Evolutionary conservation across 2,329 filamentous ascomycete genomes (phyloP).

Genomic region (Pseudocercospora crystallina): DNA sequence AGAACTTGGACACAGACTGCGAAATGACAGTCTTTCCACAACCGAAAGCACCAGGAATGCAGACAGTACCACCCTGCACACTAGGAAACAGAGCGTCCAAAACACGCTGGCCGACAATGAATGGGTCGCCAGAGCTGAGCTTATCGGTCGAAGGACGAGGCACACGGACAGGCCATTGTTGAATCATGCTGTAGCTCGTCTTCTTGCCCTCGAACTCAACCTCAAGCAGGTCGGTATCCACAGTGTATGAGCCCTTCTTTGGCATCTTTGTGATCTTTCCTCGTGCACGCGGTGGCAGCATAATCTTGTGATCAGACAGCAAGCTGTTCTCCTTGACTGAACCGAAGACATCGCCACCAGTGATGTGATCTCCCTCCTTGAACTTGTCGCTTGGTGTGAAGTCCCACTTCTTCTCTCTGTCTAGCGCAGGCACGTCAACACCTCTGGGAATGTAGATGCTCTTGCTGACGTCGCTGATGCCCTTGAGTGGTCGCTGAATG

Average conservation of each 20-base stretch:
- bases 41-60: constrained; percentile 96
- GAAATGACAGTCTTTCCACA: constrained; percentile 99
- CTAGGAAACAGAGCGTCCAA: constrained; percentile 93
- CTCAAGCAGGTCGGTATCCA: constrained; percentile 90
- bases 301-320: constrained; percentile 87
- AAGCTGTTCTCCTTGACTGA: constrained; percentile 95
- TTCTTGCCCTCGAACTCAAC: constrained; percentile 97
- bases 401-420: constrained; percentile 93
- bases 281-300: constrained; percentile 83
- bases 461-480: constrained; percentile 72
- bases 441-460: constrained; percentile 98
- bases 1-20: constrained; percentile 98
- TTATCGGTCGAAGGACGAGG: constrained; percentile 91
- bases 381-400: constrained; percentile 73
- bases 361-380: constrained; percentile 96
- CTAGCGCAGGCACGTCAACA: constrained; percentile 81
- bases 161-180: constrained; percentile 95
- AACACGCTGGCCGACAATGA: constrained; percentile 95
- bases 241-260: constrained; percentile 86
- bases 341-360: constrained; percentile 94
- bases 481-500: constrained; percentile 91
- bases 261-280: constrained; percentile 92
- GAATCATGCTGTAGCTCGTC: constrained; percentile 96
- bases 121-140: constrained; percentile 81
- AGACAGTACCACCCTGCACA: constrained; percentile 95